Evolutionary conservation across 176 grass and related monocot genomes (phyloP).

Genomic region (Thalia dealbata): DNA sequence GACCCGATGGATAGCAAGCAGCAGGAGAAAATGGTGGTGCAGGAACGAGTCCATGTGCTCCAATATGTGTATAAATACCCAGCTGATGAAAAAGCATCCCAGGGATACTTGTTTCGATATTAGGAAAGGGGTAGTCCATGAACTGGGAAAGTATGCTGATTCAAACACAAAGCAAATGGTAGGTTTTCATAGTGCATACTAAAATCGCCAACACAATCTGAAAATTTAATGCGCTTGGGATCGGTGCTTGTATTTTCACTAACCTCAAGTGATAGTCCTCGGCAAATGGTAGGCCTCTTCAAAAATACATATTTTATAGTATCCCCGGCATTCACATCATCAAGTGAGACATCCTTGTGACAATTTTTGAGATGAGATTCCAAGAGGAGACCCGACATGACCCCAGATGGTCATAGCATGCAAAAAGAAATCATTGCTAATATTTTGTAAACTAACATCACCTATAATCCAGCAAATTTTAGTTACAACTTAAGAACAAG

Average conservation of each 20-base stretch:
- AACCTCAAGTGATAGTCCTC: constrained; percentile 18
- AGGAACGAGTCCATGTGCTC: constrained; percentile 37
- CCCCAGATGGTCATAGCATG: no score
- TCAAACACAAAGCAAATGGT: constrained; percentile 25
- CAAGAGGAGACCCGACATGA: no score
- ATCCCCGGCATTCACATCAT: constrained; percentile 10
- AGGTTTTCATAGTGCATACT: constrained; percentile 37
- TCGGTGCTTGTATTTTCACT: constrained; percentile 25
- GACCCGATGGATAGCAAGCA: constrained; percentile 36
- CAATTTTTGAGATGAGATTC: constrained; percentile 25
- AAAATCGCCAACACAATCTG: constrained; percentile 53
- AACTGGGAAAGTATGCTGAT: constrained; percentile 32
- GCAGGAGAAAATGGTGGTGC: constrained; percentile 26
- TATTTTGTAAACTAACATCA: no score
- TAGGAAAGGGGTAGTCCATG: constrained; percentile 24
- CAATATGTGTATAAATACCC: constrained; percentile 33
- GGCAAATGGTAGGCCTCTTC: constrained; percentile 10
- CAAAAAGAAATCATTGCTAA: no score
- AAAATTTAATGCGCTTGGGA: constrained; percentile 28
- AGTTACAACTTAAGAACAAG: no score
- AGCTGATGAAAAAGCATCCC: constrained; percentile 38
- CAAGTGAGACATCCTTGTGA: constrained; percentile 15
- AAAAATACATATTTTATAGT: not conserved
- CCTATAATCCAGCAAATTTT: no score
- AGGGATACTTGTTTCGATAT: constrained; percentile 36